Evolutionary conservation across 2,329 filamentous ascomycete genomes (phyloP), one percentile per base, ranked within the genome.

Genomic region (Colletotrichum somersetense): DNA sequence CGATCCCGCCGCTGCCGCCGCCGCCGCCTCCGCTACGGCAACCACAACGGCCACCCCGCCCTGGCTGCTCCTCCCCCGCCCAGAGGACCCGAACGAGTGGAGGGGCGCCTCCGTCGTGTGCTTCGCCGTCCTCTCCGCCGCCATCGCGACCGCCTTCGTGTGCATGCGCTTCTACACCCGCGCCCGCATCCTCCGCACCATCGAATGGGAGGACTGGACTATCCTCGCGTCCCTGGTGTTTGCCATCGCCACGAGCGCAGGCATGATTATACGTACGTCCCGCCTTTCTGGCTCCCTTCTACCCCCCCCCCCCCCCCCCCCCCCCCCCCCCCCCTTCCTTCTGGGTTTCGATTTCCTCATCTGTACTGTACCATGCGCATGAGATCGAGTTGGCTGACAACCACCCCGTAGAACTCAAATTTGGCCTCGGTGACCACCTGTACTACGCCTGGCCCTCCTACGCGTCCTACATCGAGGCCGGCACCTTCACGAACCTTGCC

Each of bases 141-240:
- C 58, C 20, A 65, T 82, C 5, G 77, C 81, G 5, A 78, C 79
- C 14, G 46, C 77, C 1, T 74, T 80, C 46, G 76, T 81, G 18
- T 69, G 72, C 6, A 57, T 80, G 48, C 80, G 81, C 12, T 76
- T 83, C 62, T 82, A 79, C 65, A 80, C 81, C n/a, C 75, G 80
- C 64, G 74, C 75, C 18, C 72, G 75, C 14, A 72, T 82, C 62
- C 77, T 81, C 38, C 80, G 79, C 71, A 76, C 79, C 56, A 77
- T 81, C 66, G 78, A 78, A 59, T 59, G 75, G 26, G 81, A 82
- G 62, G 80, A 83, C 72, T 81, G 79, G 76, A 75, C 77, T 30
- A 79, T 81, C 57, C 50, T 83, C 20, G 69, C 78, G 18, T 77
- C 80, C 2, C 72, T 81, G 35, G 75, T 80, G 52, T 74, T 75